Conservation (phyloP, 495 filamentous ascomycete species). For the Penicillium odoratum region DNA sequence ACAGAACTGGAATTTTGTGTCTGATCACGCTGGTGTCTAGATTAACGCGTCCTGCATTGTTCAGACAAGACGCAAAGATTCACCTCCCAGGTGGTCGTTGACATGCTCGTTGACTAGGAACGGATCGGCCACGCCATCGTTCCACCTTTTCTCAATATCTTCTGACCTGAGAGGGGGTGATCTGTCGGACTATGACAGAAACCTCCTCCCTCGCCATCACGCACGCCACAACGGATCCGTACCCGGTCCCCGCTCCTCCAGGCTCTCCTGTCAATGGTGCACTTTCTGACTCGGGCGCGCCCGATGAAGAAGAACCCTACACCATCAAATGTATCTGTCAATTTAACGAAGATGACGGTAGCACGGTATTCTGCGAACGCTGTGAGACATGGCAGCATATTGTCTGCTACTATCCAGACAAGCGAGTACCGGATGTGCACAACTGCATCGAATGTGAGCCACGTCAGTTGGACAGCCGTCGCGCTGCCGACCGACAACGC, state of each 20-base stretch:
- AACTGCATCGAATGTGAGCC: slow-evolving; percentile 86
- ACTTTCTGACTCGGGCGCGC: slow-evolving; percentile 51
- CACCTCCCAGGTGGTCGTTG: slow-evolving; percentile 16
- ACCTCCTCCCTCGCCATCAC: slow-evolving; percentile 60
- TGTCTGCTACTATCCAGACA: slow-evolving; percentile 84
- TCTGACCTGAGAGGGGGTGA: slow-evolving; percentile 54
- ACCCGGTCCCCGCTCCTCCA: slow-evolving; percentile 59
- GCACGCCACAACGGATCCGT: slow-evolving; percentile 63
- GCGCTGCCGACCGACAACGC: slow-evolving; percentile 68
- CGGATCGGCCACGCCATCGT: slow-evolving; percentile 26
- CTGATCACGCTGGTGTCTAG: neutral
- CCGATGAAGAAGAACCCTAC: slow-evolving; percentile 83
- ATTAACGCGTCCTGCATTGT: slow-evolving; percentile 15
- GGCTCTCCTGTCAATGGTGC: slow-evolving; percentile 58
- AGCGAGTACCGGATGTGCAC: slow-evolving; percentile 76
- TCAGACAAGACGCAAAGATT: slow-evolving; percentile 4
- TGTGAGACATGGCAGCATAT: slow-evolving; percentile 99
- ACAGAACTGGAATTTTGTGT: neutral
- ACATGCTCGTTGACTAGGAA: slow-evolving; percentile 41
- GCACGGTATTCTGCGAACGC: slow-evolving; percentile 91
- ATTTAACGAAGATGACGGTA: slow-evolving; percentile 91
- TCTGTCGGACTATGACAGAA: slow-evolving; percentile 94
- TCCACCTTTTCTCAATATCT: slow-evolving; percentile 24
- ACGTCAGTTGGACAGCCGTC: slow-evolving; percentile 64
- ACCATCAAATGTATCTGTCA: slow-evolving; percentile 98